Evolutionary conservation across 176 grass and related monocot species (phyloP).

Genomic region (Zoysia japonica): DNA sequence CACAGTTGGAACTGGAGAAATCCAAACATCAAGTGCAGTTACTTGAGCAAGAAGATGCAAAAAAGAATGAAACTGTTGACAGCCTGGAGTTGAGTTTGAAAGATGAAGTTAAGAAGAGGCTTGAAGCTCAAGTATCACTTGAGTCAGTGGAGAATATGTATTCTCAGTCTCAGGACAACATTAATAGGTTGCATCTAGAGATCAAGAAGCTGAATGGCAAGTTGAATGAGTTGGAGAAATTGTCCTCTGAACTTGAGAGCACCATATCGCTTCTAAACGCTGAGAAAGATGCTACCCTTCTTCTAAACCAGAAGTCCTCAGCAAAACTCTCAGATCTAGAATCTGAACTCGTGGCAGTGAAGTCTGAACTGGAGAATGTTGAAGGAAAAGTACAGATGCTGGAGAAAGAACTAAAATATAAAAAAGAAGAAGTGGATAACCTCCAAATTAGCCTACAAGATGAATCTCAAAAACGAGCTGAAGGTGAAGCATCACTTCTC

Average conservation of each 20-base stretch:
- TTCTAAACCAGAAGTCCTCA: conserved; percentile 40
- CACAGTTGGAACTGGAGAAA: conserved; percentile 50
- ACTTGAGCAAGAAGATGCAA: conserved; percentile 52
- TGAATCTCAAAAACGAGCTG: conserved; percentile 41
- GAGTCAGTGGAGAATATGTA: conserved; percentile 46
- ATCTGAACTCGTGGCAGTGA: conserved; percentile 42
- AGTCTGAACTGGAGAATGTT: conserved; percentile 53
- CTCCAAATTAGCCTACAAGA: conserved; percentile 47
- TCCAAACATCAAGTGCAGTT: conserved; percentile 48
- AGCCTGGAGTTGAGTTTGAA: conserved; percentile 43
- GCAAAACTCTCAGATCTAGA: conserved; percentile 42
- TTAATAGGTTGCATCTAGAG: conserved; percentile 47
- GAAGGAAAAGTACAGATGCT: conserved; percentile 47
- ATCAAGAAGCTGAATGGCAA: conserved; percentile 61
- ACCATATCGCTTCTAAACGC: conserved; percentile 42
- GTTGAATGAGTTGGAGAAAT: conserved; percentile 47
- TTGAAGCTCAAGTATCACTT: conserved; percentile 44
- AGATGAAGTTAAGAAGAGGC: conserved; percentile 46
- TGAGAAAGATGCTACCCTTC: conserved; percentile 46
- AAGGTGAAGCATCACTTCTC: conserved; percentile 49
- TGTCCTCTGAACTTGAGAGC: conserved; percentile 41
- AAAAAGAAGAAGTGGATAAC: conserved; percentile 50
- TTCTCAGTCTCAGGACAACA: conserved; percentile 51
- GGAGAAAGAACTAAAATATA: conserved; percentile 51
- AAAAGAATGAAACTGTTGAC: conserved; percentile 42